phyloP scores from a whole-genome alignment of 305 asterid genomes.

The Lippia alba region DNA sequence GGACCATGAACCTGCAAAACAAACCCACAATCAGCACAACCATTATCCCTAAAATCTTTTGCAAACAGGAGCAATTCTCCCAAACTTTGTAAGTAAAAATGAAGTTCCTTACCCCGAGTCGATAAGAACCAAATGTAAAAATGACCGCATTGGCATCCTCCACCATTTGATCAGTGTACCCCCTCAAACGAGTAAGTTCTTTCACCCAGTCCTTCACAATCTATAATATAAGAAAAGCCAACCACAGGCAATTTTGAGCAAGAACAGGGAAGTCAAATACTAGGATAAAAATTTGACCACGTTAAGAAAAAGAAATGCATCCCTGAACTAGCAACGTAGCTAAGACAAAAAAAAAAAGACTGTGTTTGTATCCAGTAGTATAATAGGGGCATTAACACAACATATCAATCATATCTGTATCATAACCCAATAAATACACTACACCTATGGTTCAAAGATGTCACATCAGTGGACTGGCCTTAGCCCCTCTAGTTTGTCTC shows the following conservation, averaged over 20 bases:
- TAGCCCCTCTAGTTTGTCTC: neutral
- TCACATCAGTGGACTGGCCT: neutral
- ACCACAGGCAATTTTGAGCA: neutral
- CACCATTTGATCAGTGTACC: constrained; percentile 89
- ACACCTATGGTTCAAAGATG: neutral
- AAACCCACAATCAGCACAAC: neutral
- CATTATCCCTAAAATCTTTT: neutral
- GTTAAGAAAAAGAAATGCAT: neutral
- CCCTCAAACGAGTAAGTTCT: constrained; percentile 73
- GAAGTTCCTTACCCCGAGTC: constrained; percentile 79
- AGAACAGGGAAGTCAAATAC: neutral
- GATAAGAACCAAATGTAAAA: constrained; percentile 92
- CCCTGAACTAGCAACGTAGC: neutral
- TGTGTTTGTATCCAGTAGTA: neutral
- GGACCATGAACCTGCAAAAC: constrained; percentile 87
- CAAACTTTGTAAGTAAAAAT: constrained; percentile 11
- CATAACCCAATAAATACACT: neutral
- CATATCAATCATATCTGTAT: neutral
- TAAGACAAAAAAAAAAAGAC: neutral
- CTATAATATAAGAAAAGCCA: constrained; percentile 38
- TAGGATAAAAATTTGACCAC: constrained; percentile 2
- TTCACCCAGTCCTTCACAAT: constrained; percentile 92
- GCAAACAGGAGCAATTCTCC: constrained; percentile 9
- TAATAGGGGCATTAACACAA: neutral
- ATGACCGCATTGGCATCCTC: constrained; percentile 93